phyloP scores from a whole-genome alignment of 73 alveolate genomes.

The Vitrella brassicaformis region DNA sequence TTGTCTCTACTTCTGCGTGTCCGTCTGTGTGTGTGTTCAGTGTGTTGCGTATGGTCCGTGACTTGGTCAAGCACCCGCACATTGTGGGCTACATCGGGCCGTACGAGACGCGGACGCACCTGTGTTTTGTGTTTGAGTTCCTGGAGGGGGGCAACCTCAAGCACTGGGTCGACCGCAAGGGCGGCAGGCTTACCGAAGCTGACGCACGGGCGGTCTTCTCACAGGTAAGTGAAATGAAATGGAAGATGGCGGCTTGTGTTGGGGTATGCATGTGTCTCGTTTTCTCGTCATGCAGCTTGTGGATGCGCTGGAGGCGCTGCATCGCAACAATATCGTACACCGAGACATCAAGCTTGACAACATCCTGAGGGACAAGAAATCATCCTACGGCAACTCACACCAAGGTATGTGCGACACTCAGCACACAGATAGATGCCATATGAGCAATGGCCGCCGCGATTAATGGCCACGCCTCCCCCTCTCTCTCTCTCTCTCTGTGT shows the following conservation, averaged over 20 bases:
- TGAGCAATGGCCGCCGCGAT: too few species aligned
- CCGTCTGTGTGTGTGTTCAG: too few species aligned
- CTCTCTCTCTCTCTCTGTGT: too few species aligned
- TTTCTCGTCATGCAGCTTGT: constrained; percentile 47
- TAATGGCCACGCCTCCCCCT: too few species aligned
- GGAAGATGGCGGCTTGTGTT: too few species aligned
- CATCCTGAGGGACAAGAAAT: constrained; percentile 60
- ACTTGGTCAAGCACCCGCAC: constrained; percentile 71
- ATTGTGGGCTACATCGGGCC: constrained; percentile 72
- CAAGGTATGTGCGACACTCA: too few species aligned
- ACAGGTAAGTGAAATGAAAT: constrained; percentile 59
- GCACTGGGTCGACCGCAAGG: constrained; percentile 37
- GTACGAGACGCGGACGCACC: constrained; percentile 54
- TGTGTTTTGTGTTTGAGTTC: constrained; percentile 67
- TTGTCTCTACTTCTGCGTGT: too few species aligned
- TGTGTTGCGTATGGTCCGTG: too few species aligned
- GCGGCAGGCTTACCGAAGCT: constrained; percentile 58
- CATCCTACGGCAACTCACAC: too few species aligned
- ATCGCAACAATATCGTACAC: constrained; percentile 66
- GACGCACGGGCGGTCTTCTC: constrained; percentile 63
- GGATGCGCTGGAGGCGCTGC: too few species aligned
- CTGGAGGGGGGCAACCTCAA: constrained; percentile 61
- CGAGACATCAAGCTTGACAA: constrained; percentile 60
- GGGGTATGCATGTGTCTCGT: neutral
- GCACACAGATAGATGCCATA: constrained; percentile 53